A percentile compares a stretch with the other conserved stretches of the same genome.
These are phyloP conservation scores for Cercophora scortea DNA, from an alignment of 495 filamentous ascomycete species.

Conservation along the genomic window DNA sequence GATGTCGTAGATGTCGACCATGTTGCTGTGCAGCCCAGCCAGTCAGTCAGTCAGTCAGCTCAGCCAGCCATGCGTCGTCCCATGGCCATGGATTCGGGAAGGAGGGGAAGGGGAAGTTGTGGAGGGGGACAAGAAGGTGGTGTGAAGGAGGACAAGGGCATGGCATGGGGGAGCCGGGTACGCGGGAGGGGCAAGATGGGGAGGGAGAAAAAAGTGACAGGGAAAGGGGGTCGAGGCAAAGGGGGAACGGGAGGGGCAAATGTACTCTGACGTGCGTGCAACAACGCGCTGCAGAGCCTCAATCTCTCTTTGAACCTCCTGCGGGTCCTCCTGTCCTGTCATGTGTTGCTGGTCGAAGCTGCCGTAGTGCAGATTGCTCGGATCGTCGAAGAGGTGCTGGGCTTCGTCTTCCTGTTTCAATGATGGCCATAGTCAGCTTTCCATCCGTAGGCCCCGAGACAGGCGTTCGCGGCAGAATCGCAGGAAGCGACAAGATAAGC, in stretches of 20 bases:
- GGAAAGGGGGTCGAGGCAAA: neutral
- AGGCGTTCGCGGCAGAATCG: neutral
- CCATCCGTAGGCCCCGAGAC: neutral
- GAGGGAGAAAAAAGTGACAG: neutral
- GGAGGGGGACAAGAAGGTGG: neutral
- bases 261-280: slow-evolving; percentile 48
- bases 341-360: slow-evolving; percentile 46
- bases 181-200: neutral
- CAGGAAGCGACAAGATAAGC: neutral
- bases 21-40: slow-evolving; percentile 34
- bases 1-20: slow-evolving; percentile 54
- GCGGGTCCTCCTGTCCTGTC: slow-evolving; percentile 44
- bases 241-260: slow-evolving; percentile 1
- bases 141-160: too few species aligned
- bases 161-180: too few species aligned
- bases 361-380: slow-evolving; percentile 44
- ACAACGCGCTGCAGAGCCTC: slow-evolving; percentile 50
- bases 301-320: slow-evolving; percentile 50
- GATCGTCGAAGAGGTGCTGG: slow-evolving; percentile 45
- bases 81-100: slow-evolving; percentile 3
- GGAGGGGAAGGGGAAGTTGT: neutral
- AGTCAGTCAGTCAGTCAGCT: slow-evolving; percentile 10
- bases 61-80: slow-evolving; percentile 1
- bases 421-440: slow-evolving; percentile 5
- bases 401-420: slow-evolving; percentile 41